Evolutionary conservation across 495 filamentous ascomycete genomes (phyloP).

Genomic region (Hyaloscypha hepaticicola): DNA sequence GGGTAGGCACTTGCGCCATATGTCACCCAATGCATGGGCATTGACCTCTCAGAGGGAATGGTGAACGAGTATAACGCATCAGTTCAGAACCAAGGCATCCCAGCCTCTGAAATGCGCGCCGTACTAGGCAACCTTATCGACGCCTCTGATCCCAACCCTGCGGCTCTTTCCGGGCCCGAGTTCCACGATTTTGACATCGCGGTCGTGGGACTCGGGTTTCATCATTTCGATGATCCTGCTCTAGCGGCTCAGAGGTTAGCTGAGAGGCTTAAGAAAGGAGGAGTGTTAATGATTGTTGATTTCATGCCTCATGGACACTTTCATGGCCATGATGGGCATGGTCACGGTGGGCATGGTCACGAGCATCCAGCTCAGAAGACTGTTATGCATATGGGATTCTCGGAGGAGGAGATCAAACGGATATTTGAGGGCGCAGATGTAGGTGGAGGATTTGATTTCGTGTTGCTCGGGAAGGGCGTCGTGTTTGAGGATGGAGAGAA

Average conservation of each 20-base stretch:
- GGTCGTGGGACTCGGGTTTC: conserved; percentile 30
- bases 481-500: conserved; percentile 22
- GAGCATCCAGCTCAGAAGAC: conserved; percentile 22
- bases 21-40: conserved; percentile 27
- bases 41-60: conserved; percentile 33
- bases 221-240: conserved; percentile 31
- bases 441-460: conserved; percentile 22
- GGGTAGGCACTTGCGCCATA: conserved; percentile 30
- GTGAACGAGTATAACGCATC: conserved; percentile 30
- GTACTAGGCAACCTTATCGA: conserved; percentile 28
- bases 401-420: conserved; percentile 22
- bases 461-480: conserved; percentile 28
- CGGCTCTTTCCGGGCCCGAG: conserved; percentile 11
- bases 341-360: conserved; percentile 12
- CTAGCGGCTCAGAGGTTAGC: conserved; percentile 25
- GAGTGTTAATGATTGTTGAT: conserved; percentile 33
- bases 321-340: background rate
- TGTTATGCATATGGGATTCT: conserved; percentile 30
- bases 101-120: conserved; percentile 30
- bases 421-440: conserved; percentile 30
- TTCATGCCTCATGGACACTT: conserved; percentile 31
- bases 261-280: conserved; percentile 47
- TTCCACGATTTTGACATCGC: conserved; percentile 33
- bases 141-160: conserved; percentile 7
- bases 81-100: conserved; percentile 30